Evolutionary conservation across 2,329 filamentous ascomycete genomes (phyloP).

Genomic region (Arthrobotrys entomopaga): DNA sequence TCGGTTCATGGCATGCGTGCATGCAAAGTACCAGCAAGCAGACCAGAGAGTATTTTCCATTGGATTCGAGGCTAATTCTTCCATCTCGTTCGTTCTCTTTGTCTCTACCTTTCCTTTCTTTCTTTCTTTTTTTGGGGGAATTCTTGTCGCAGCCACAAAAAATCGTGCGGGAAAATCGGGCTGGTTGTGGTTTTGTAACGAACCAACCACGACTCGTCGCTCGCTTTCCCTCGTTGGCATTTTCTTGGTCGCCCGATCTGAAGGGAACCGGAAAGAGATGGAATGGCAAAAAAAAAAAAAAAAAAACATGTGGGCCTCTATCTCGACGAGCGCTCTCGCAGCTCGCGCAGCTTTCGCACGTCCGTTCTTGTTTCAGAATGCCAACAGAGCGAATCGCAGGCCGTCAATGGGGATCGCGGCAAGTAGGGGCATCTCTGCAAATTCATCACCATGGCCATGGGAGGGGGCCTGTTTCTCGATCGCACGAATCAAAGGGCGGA

Average conservation of each 20-base stretch:
- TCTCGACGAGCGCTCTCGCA: constrained; percentile 1
- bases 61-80: too few relatives aligned
- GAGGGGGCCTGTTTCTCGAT: too few relatives aligned
- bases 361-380: constrained; percentile 8
- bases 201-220: constrained; percentile 25
- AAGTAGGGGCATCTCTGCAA: not conserved
- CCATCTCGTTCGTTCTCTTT: not conserved
- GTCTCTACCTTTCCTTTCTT: not conserved
- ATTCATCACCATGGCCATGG: too few relatives aligned
- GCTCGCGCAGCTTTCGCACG: too few relatives aligned
- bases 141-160: constrained; percentile 17
- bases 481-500: not conserved
- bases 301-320: not conserved
- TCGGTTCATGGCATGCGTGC: constrained; percentile 12
- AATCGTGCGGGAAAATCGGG: not conserved
- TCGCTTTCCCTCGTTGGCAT: not conserved
- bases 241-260: not conserved
- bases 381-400: constrained; percentile 10
- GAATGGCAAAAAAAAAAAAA: constrained; percentile 4
- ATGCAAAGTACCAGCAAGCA: constrained; percentile 1
- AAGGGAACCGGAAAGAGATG: not conserved
- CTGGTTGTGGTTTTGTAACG: not conserved
- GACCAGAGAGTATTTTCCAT: not conserved
- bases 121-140: not conserved
- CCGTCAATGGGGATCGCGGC: not conserved